Evolutionary conservation across 2,329 filamentous ascomycete species (phyloP).

Genomic region (Aplosporella prunicola): DNA sequence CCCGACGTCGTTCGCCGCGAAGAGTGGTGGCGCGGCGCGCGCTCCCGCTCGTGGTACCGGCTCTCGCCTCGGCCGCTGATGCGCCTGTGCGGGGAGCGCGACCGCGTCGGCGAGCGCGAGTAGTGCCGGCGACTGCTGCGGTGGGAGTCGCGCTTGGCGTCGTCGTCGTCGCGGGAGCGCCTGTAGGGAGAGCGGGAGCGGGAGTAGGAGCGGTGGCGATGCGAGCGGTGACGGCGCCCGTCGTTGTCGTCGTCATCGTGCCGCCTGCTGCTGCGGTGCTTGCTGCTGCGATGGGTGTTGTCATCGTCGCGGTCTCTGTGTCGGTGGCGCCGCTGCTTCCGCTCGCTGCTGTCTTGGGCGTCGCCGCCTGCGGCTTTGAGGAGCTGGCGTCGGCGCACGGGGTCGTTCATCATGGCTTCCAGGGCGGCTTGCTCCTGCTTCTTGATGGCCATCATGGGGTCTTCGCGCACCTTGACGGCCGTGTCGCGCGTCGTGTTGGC

Average conservation of each 20-base stretch:
- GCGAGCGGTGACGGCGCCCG: conserved; percentile 6
- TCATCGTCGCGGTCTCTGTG: conserved; percentile 17
- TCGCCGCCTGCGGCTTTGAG: conserved; percentile 31
- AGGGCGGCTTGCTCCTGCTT: conserved; percentile 55
- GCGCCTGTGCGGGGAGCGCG: conserved; percentile 13
- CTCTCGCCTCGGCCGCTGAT: too few relatives aligned
- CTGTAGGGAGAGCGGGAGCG: conserved; percentile 11
- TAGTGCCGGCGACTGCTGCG: neutral
- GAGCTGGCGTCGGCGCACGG: conserved; percentile 56
- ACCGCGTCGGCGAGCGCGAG: conserved; percentile 16
- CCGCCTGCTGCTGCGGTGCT: conserved; percentile 8
- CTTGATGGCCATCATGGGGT: conserved; percentile 89
- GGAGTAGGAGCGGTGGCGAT: conserved; percentile 2
- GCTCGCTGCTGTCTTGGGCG: conserved; percentile 13
- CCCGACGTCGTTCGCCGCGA: too few relatives aligned
- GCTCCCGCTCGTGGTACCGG: too few relatives aligned
- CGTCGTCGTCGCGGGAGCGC: conserved; percentile 24
- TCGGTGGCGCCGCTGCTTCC: conserved; percentile 14
- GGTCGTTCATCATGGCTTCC: conserved; percentile 66
- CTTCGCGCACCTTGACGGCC: conserved; percentile 76
- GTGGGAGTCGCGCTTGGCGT: conserved; percentile 21
- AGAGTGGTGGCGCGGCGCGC: too few relatives aligned
- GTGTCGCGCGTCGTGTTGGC: conserved; percentile 71
- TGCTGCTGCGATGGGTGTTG: too few relatives aligned
- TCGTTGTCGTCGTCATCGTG: conserved; percentile 5